Conservation (phyloP, 2,329 filamentous ascomycete genomes). For the Botrytis elliptica region DNA sequence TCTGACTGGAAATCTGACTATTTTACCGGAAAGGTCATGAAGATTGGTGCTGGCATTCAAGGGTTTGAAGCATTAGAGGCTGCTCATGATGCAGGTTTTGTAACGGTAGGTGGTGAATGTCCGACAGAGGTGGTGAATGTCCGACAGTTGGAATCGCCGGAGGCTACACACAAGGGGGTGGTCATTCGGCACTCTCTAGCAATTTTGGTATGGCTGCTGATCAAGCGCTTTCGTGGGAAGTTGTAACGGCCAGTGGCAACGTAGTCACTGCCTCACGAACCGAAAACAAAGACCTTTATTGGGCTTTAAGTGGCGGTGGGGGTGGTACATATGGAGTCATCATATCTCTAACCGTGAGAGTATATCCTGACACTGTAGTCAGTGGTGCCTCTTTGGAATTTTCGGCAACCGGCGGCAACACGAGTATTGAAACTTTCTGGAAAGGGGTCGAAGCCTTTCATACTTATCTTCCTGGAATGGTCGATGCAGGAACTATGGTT, state of each 20-base stretch:
- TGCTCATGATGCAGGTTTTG: slow-evolving; percentile 44
- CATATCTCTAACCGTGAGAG: slow-evolving; percentile 53
- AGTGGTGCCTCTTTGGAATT: slow-evolving; percentile 49
- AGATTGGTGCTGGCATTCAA: slow-evolving; percentile 53
- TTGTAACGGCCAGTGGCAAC: slow-evolving; percentile 52
- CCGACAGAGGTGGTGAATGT: slow-evolving; percentile 54
- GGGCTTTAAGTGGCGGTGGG: slow-evolving; percentile 61
- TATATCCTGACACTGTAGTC: slow-evolving; percentile 46
- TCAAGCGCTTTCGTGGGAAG: slow-evolving; percentile 55
- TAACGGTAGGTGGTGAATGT: slow-evolving; percentile 54
- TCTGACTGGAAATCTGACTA: slow-evolving; percentile 42
- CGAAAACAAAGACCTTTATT: slow-evolving; percentile 58
- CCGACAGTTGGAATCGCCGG: slow-evolving; percentile 57
- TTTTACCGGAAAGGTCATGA: slow-evolving; percentile 54
- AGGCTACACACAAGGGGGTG: slow-evolving; percentile 60
- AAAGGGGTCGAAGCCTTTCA: slow-evolving; percentile 49
- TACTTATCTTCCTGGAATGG: slow-evolving; percentile 45
- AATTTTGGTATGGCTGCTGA: slow-evolving; percentile 60
- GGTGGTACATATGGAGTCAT: slow-evolving; percentile 59
- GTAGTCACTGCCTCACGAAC: slow-evolving; percentile 48
- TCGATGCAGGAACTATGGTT: slow-evolving; percentile 50
- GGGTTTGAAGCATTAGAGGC: slow-evolving; percentile 47
- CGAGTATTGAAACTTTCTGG: slow-evolving; percentile 48
- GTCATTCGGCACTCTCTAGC: slow-evolving; percentile 54
- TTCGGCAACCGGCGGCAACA: slow-evolving; percentile 32